Base-by-base conservation (phyloP, 2,329 filamentous ascomycete species). In the Nigrospora osmanthi region DNA sequence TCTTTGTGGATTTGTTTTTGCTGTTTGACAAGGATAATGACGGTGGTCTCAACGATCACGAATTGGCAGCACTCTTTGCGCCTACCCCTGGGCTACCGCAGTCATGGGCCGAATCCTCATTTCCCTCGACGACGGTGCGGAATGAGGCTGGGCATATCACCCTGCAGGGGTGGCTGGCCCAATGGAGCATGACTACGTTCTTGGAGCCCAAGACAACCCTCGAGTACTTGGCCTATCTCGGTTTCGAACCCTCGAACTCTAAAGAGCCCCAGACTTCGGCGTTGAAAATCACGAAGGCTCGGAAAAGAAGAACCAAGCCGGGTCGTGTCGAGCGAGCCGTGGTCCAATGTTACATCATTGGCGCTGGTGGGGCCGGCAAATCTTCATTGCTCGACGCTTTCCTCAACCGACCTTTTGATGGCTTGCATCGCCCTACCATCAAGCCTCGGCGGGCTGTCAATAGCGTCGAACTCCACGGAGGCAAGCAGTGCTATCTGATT, bases 141-240 rank as follows among this genome's bases (percentile, higher is more conserved):
- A 97, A 96, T 59, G 93, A 98, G 65, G 89, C 88, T 10, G 93
- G 93, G 0, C 81, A 97, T 61, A 90, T 98, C 49, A 98, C 93
- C 1, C 73, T 98, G 4, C 93, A 98, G 64, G 93, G 93, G 2
- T 98, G 93, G 93, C 78, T 98, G 34, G 93, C 93, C 4, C 93
- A 98, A 58, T 98, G 93, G 93, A 96, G 90, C 62, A 98, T 98
- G 93, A 98, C 93, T 1, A 98, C 93, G 0, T 98, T 97, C 57
- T 81, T 94, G 48, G 90, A 94, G 46, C 91, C 93, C 12, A 94
- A 93, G 61, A 96, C 89, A 1, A 97, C 93, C 1, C 75, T 98
- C 4, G 90, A 94, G 55, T 98, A 98, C 62, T 80, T 98, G 3
- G 93, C 93, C 3, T 96, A 96, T 60, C 81, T 98, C 2, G 93